Evolutionary conservation across 306 rosid species (phyloP), one percentile per base, ranked within the genome.

Genomic region (Prinsepia uniflora): DNA sequence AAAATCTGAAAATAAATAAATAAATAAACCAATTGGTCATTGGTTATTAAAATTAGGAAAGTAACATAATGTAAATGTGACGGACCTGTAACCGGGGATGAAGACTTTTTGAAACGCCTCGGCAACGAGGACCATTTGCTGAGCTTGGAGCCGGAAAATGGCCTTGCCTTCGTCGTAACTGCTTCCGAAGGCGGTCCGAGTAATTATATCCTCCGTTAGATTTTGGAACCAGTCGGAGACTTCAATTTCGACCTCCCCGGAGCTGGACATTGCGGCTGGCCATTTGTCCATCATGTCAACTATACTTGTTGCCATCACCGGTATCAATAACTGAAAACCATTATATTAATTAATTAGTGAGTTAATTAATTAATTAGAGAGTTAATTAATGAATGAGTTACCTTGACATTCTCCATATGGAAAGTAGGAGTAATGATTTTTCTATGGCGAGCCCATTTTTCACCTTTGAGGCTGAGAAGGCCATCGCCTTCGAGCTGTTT

Each of bases 401-500:
- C 99, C 73, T 83, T 95, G 78, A 95, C 96, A 82, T 95, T 95
- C 65, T 95, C 96, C 89, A 86, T 82, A 80, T 91, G 96, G 67
- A 95, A 95, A 43, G 97, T 89, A 57, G 99, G 99, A 72, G 92
- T 73, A 65, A 95, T 95, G 76, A 91, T 84, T 78, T 72, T 91
- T 3, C 97, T 44, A 42, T 95, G 99, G 86, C 72, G 96, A 80
- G 91, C 96, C 99, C 99, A 95, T 84, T 95, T 95, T 45, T 85
- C 86, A 42, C 96, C 99, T 63, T 86, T 91, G 64, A 95, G 97
- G 79, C 96, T 95, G 10, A 95, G 88, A 41, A 95, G 99, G 8
- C 99, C 99, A 71, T 95, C 96, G 5, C 99, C 99, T 82, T 95
- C 99, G 6, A 95, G 91, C 86, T 89, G 92, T 79, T 89, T 91